Conservation (phyloP, 2,329 filamentous ascomycete species). For the Colletotrichum caudatum region DNA sequence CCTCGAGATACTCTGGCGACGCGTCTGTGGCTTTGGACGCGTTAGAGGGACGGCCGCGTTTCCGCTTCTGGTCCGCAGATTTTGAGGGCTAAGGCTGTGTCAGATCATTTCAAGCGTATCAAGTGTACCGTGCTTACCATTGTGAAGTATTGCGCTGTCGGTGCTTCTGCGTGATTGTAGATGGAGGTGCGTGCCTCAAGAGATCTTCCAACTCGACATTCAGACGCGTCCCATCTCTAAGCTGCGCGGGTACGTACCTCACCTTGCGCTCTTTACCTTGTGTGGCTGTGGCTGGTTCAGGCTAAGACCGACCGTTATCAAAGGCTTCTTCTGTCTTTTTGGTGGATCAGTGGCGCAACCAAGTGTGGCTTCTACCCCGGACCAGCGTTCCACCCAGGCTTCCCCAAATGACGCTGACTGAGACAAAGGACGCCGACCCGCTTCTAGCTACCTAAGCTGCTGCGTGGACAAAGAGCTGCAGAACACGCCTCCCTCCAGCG, state of each 20-base stretch:
- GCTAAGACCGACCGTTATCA: not conserved
- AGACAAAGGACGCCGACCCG: not conserved
- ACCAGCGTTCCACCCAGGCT: conserved; percentile 25
- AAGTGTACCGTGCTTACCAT: conserved; percentile 24
- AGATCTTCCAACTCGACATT: conserved; percentile 10
- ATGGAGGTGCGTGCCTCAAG: not conserved
- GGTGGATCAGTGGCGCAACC: not conserved
- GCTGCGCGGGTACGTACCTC: conserved; percentile 9
- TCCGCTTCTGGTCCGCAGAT: conserved; percentile 54
- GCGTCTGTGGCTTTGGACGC: conserved; percentile 51
- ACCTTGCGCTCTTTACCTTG: not conserved
- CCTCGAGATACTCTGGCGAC: conserved; percentile 46
- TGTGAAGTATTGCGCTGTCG: not conserved
- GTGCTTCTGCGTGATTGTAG: conserved; percentile 6
- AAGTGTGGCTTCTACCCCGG: conserved; percentile 28
- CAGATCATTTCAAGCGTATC: not conserved
- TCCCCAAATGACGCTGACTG: conserved; percentile 24
- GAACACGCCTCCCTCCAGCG: no score
- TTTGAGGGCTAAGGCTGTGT: conserved; percentile 32
- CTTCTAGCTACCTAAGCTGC: conserved; percentile 2
- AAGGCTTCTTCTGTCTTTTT: not conserved
- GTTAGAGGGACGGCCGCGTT: conserved; percentile 58
- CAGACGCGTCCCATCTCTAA: conserved; percentile 28
- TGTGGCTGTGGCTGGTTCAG: conserved; percentile 34
- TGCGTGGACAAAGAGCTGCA: no score